Evolutionary conservation across 2,329 filamentous ascomycete species (phyloP).

Genomic region (Calonectria pseudoturangicola): DNA sequence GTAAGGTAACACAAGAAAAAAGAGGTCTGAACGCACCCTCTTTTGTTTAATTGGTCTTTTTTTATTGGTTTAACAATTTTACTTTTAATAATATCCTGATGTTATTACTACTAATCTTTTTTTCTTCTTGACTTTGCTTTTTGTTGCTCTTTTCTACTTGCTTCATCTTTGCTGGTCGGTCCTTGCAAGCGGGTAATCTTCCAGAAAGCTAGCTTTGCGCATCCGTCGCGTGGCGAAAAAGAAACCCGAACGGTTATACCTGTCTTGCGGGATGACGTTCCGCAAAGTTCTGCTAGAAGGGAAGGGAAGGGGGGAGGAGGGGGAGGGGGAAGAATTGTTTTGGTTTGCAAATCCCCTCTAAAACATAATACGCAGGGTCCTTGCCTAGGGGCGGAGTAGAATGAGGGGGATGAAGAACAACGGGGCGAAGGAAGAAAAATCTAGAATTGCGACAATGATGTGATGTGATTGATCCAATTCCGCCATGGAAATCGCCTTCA

Average conservation of each 20-base stretch:
- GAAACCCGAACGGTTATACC: neutral
- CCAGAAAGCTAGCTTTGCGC: neutral
- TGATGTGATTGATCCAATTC: slow-evolving; percentile 28
- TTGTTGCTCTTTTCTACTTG: neutral
- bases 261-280: slow-evolving; percentile 28
- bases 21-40: slow-evolving; percentile 5
- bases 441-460: slow-evolving; percentile 23
- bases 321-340: too few relatives aligned
- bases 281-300: neutral
- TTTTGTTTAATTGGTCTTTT: slow-evolving; percentile 5
- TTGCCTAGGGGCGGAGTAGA: neutral
- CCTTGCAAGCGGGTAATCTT: neutral
- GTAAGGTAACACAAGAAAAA: slow-evolving; percentile 16
- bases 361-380: neutral
- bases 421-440: neutral
- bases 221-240: slow-evolving; percentile 14
- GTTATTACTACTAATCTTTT: neutral
- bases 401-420: neutral
- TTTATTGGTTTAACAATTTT: neutral
- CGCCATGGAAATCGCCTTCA: slow-evolving; percentile 9
- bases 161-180: neutral
- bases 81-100: neutral
- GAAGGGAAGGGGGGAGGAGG: too few relatives aligned
- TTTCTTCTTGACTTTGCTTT: neutral
- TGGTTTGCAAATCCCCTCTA: slow-evolving; percentile 1